Conservation (phyloP, 2,329 filamentous ascomycete genomes). For the Samsoniella hepiali region DNA sequence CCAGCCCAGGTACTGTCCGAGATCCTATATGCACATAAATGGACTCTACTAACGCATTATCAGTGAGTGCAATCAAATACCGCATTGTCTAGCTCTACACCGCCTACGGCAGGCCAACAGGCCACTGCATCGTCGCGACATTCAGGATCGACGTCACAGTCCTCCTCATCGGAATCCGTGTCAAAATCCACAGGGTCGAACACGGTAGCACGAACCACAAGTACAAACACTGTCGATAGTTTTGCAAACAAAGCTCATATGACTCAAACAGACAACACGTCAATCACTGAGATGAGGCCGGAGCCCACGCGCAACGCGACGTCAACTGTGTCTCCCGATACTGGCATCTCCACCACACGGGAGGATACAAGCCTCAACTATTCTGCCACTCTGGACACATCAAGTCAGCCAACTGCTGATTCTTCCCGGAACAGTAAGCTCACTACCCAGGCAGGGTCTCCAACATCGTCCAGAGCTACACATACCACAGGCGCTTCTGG, state of each 20-base stretch:
- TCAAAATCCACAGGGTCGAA: neutral
- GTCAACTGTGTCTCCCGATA: neutral
- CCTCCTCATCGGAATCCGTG: neutral
- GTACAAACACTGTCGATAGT: neutral
- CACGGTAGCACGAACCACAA: neutral
- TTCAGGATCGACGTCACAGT: neutral
- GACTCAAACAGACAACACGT: neutral
- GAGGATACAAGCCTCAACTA: neutral
- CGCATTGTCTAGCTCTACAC: neutral
- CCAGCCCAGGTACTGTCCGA: neutral
- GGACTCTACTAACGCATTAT: neutral
- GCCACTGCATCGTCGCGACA: neutral
- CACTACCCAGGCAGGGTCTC: neutral
- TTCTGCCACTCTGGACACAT: neutral
- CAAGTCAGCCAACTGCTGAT: neutral
- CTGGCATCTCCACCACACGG: neutral
- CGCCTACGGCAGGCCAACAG: neutral
- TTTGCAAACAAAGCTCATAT: neutral
- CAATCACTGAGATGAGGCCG: neutral
- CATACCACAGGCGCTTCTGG: neutral
- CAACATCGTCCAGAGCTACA: neutral
- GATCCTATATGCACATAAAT: neutral
- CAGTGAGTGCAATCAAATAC: neutral
- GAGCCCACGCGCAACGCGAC: neutral
- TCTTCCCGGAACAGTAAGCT: neutral